These are phyloP conservation scores for Aegilops umbellulata DNA, from an alignment of 176 grass and related monocot genomes.

Conservation along the genomic window DNA sequence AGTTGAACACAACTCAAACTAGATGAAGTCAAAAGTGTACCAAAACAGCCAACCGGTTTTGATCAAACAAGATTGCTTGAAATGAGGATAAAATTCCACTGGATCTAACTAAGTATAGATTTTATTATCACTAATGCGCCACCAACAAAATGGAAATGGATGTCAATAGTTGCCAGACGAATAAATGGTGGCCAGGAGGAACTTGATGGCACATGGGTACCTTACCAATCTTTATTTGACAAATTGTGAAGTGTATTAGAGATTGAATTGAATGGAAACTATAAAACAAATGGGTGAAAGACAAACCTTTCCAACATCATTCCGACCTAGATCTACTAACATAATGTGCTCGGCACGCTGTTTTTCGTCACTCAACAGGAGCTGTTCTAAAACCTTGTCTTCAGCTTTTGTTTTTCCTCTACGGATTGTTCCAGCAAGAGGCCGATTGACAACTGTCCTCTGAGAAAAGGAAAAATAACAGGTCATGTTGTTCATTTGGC, in stretches of 20 bases:
- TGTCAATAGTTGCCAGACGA: not conserved
- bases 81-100: not conserved
- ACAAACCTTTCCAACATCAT: slow-evolving; percentile 86
- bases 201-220: not conserved
- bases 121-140: not conserved
- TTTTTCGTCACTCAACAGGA: slow-evolving; percentile 79
- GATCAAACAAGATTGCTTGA: not conserved
- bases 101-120: not conserved
- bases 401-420: slow-evolving; percentile 74
- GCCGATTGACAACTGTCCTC: slow-evolving; percentile 80
- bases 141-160: not conserved
- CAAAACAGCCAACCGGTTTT: not conserved
- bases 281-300: not conserved
- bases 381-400: slow-evolving; percentile 68
- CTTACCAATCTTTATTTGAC: not conserved
- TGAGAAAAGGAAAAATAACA: slow-evolving; percentile 6
- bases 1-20: not conserved
- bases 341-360: slow-evolving; percentile 94
- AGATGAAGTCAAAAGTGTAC: not conserved
- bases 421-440: slow-evolving; percentile 85
- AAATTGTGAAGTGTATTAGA: not conserved
- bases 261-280: not conserved
- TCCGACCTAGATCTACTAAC: slow-evolving; percentile 88
- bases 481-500: not conserved
- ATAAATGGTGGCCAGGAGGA: not conserved